phyloP scores from a whole-genome alignment of 2,329 filamentous ascomycete genomes.

The Celoporthe dispersa region DNA sequence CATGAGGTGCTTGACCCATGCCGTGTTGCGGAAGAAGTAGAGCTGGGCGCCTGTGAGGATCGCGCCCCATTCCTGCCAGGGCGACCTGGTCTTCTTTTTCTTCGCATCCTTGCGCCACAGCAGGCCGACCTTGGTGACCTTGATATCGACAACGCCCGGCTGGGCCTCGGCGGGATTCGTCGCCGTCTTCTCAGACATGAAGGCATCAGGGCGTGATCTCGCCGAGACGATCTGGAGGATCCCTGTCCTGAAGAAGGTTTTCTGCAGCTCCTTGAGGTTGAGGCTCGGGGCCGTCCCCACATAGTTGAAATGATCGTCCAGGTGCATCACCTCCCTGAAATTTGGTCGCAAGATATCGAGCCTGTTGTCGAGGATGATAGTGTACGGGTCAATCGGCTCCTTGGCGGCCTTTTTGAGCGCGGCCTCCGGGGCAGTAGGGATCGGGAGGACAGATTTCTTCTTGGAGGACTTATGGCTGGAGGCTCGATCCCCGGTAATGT shows the following conservation, averaged over 20 bases:
- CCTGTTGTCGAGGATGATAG: slow-evolving; percentile 88
- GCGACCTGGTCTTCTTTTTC: slow-evolving; percentile 91
- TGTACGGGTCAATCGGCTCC: slow-evolving; percentile 94
- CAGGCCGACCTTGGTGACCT: slow-evolving; percentile 93
- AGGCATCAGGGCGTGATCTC: slow-evolving; percentile 90
- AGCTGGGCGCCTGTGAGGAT: slow-evolving; percentile 95
- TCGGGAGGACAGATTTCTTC: slow-evolving; percentile 71
- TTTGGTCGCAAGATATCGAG: slow-evolving; percentile 82
- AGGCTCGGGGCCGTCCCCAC: slow-evolving; percentile 75
- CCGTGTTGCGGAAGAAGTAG: slow-evolving; percentile 92
- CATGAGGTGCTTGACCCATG: slow-evolving; percentile 91
- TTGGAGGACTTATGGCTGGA: slow-evolving; percentile 69
- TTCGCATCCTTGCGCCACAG: slow-evolving; percentile 94
- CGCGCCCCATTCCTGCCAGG: slow-evolving; percentile 99
- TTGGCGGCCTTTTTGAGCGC: slow-evolving; percentile 64
- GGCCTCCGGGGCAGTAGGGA: slow-evolving; percentile 62
- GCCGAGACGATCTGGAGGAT: slow-evolving; percentile 94
- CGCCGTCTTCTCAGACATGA: slow-evolving; percentile 85
- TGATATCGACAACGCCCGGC: slow-evolving; percentile 94
- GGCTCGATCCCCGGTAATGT: slow-evolving; percentile 76
- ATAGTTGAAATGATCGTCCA: slow-evolving; percentile 92
- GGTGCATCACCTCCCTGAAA: slow-evolving; percentile 86
- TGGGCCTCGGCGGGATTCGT: slow-evolving; percentile 85
- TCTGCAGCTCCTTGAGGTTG: slow-evolving; percentile 81
- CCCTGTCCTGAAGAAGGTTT: slow-evolving; percentile 88